Conservation (phyloP, 371 early-diverging fungal genomes). For the Chytridiales sp. region DNA sequence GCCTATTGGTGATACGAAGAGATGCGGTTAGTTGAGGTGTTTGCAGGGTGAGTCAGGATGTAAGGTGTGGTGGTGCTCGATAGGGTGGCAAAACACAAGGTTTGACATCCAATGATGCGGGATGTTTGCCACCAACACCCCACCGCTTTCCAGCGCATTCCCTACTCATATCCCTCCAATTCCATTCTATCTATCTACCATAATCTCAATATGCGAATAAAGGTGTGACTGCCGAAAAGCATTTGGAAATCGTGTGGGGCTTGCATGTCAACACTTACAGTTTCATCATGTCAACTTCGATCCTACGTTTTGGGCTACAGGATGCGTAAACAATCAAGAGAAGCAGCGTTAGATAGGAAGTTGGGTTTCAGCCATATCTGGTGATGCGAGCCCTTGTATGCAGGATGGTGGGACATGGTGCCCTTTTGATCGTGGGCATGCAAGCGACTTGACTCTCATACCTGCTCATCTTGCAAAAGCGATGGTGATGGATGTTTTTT, state of each 20-base stretch:
- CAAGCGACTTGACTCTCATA: background rate
- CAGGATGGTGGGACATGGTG: background rate
- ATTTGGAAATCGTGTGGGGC: too few relatives aligned
- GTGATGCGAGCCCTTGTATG: background rate
- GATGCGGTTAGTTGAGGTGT: background rate
- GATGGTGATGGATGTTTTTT: background rate
- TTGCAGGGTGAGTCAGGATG: background rate
- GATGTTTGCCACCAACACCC: too few relatives aligned
- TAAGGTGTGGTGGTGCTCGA: too few relatives aligned
- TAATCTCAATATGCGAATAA: too few relatives aligned
- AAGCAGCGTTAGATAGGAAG: background rate
- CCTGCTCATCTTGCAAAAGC: background rate
- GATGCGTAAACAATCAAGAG: background rate
- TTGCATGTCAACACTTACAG: conserved; percentile 60
- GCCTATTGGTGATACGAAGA: conserved; percentile 48
- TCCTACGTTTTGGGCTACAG: conserved; percentile 23
- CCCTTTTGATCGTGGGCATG: background rate
- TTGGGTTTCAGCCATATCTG: background rate
- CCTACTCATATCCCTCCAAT: too few relatives aligned
- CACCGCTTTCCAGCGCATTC: too few relatives aligned
- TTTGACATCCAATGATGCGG: too few relatives aligned
- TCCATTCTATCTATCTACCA: too few relatives aligned
- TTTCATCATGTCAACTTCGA: conserved; percentile 45
- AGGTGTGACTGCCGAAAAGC: too few relatives aligned
- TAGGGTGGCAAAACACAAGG: too few relatives aligned